phyloP scores from a whole-genome alignment of 163 green algal species.

The Prototheca cutis region DNA sequence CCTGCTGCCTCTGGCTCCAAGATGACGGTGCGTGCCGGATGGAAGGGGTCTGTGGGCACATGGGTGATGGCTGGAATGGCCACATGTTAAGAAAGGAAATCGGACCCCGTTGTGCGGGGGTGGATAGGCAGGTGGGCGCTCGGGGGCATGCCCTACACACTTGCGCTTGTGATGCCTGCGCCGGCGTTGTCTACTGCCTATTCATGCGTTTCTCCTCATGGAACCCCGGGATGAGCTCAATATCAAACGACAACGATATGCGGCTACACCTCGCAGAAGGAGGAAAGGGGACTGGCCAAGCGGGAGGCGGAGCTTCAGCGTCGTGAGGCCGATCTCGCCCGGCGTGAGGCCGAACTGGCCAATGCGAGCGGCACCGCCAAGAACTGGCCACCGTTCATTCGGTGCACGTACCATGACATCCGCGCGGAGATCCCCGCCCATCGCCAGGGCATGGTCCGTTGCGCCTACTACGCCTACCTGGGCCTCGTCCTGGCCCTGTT shows the following conservation, averaged over 20 bases:
- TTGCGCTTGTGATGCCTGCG: no score
- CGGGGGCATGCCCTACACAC: no score
- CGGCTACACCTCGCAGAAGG: background rate
- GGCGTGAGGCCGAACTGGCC: constrained; percentile 33
- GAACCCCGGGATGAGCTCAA: no score
- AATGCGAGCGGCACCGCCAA: constrained; percentile 20
- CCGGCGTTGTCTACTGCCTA: no score
- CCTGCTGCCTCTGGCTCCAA: constrained; percentile 5
- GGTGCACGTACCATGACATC: constrained; percentile 48
- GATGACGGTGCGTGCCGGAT: background rate
- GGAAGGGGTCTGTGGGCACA: no score
- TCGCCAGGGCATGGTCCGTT: constrained; percentile 27
- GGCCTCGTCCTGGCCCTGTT: constrained; percentile 35
- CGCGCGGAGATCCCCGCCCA: constrained; percentile 34
- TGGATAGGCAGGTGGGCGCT: no score
- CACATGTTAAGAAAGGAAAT: no score
- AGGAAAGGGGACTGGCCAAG: background rate
- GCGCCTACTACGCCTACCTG: constrained; percentile 43
- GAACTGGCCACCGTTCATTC: constrained; percentile 49
- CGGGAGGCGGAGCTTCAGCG: constrained; percentile 25
- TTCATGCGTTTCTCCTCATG: no score
- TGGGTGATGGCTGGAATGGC: no score
- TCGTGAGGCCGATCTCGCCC: constrained; percentile 37
- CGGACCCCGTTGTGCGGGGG: no score
- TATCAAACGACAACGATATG: no score